phyloP scores from a whole-genome alignment of 2,329 filamentous ascomycete genomes.

The Fusarium sp. region DNA sequence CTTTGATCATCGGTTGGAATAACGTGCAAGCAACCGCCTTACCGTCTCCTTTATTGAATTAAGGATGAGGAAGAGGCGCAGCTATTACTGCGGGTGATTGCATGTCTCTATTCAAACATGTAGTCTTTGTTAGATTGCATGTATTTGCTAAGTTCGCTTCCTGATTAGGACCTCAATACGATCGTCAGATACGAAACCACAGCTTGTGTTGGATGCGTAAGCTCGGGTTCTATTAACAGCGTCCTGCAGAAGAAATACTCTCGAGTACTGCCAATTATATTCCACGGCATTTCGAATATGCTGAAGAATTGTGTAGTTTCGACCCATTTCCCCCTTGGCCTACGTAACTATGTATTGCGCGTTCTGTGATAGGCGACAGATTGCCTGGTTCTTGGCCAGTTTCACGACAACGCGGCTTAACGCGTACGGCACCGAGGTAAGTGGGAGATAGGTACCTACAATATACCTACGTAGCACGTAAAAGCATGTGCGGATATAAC shows the following conservation, averaged over 20 bases:
- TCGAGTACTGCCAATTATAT: neutral
- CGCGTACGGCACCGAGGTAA: neutral
- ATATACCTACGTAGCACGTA: neutral
- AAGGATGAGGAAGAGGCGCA: neutral
- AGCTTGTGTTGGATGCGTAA: neutral
- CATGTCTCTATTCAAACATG: neutral
- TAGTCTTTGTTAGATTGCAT: neutral
- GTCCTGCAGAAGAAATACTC: neutral
- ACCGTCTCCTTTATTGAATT: constrained; percentile 2
- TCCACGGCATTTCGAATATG: neutral
- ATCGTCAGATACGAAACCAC: constrained; percentile 4
- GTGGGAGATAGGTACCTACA: too few relatives aligned
- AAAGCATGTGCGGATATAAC: constrained; percentile 1
- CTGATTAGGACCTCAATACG: neutral
- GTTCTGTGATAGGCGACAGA: neutral
- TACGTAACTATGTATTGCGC: constrained; percentile 22
- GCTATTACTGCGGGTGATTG: neutral
- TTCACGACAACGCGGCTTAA: constrained; percentile 35
- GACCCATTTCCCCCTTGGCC: constrained; percentile 13
- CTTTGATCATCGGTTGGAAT: constrained; percentile 1
- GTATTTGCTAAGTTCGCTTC: neutral
- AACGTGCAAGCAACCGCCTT: constrained; percentile 14
- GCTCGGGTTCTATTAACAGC: constrained; percentile 1
- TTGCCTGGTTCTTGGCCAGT: constrained; percentile 19
- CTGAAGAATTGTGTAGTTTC: neutral